Base-by-base conservation (phyloP, 2,329 filamentous ascomycete species). In the Botrytis fabae region DNA sequence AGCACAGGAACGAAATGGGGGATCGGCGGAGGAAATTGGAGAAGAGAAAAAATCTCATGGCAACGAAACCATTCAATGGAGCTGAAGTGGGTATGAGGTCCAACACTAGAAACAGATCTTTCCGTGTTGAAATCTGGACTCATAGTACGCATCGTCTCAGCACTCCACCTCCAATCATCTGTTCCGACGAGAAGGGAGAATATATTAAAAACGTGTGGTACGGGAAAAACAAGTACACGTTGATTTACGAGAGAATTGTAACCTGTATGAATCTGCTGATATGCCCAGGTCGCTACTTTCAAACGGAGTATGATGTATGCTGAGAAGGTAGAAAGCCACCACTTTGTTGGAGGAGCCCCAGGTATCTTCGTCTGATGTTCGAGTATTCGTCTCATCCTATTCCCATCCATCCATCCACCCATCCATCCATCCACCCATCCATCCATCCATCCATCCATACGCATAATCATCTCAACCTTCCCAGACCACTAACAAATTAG, bases 1-100 rank as follows among this genome's bases (percentile, higher is more conserved):
- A 61, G 51, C n/a, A 9, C 51, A 57, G n/a, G 22, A 38, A 28
- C 46, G 35, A 54, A 66, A 54, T 54, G 35, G 46, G 46, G 32
- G 64, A 68, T 68, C 64, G 46, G 46, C 64, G 4, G 16, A 51
- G 64, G 46, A 28, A 68, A 54, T 40, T 28, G 25, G 46, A 42
- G 62, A 8, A 22, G n/a, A 12, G 20, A 4, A 63, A 38, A 51
- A 40, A 28, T 12, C 46, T 54, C 64, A 40, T 68, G 64, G 54
- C 35, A 42, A 46, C 54, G 64, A 54, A 68, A 66, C 28, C 64
- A 42, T 63, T 12, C 4, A 14, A 40, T 54, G 46, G 64, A 68
- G 46, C 64, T 40, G 46, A 68, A 68, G 64, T 54, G 64, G 64
- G 54, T 40, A 54, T 66, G 35, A 22, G 3, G n/a, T 40, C 46